A percentile compares a stretch with the other conserved stretches of the same genome.
Conservation (phyloP, 805 yeast species). For the Metschnikowia lochheadii region DNA sequence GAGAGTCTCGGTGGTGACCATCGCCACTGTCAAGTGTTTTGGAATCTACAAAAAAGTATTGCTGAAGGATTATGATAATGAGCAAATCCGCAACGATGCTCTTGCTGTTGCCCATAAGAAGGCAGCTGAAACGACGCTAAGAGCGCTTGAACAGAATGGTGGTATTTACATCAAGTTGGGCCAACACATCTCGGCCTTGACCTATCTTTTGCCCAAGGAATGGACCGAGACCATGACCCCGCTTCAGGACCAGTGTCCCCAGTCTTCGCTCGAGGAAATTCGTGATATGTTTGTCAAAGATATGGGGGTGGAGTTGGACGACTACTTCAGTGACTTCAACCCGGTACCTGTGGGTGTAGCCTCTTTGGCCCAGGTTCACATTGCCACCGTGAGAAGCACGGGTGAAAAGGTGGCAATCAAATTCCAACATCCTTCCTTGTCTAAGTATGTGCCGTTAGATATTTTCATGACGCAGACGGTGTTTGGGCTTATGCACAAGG, state of each 20-base stretch:
- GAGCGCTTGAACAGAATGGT: constrained; percentile 80
- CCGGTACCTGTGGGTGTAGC: constrained; percentile 89
- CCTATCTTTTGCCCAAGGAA: constrained; percentile 83
- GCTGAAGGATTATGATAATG: constrained; percentile 36
- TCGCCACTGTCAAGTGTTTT: constrained; percentile 73
- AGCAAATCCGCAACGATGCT: constrained; percentile 45
- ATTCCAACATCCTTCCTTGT: constrained; percentile 85
- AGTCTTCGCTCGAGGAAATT: constrained; percentile 67
- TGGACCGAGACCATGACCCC: constrained; percentile 97
- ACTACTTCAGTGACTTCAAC: constrained; percentile 63
- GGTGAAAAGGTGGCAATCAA: constrained; percentile 87
- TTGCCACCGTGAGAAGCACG: constrained; percentile 54
- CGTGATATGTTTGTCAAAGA: constrained; percentile 64
- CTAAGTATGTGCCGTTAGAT: constrained; percentile 88
- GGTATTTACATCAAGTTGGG: constrained; percentile 94
- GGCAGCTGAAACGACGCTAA: constrained; percentile 76
- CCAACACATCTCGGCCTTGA: constrained; percentile 89
- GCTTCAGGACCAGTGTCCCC: constrained; percentile 86
- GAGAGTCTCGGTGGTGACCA: constrained; percentile 58
- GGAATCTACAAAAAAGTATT: constrained; percentile 60
- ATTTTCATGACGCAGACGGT: constrained; percentile 72
- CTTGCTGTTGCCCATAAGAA: constrained; percentile 62
- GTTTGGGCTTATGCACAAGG: constrained; percentile 64
- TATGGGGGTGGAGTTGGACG: constrained; percentile 55
- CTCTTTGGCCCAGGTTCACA: constrained; percentile 92